phyloP scores from a whole-genome alignment of 1,284 basidiomycete species.

The Chondrostereum purpureum region DNA sequence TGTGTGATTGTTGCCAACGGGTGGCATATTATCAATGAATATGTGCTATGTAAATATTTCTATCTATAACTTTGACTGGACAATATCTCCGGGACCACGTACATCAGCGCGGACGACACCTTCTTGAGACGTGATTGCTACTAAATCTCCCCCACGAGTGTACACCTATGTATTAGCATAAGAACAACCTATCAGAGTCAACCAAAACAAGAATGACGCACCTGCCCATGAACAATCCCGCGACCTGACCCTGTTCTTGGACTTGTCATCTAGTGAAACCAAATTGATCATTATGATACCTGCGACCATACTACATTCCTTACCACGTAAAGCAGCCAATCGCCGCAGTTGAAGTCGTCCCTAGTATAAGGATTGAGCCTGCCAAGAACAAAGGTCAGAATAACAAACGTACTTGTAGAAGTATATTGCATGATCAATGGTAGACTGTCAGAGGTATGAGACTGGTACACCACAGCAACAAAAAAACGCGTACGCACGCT shows the following conservation, averaged over 20 bases:
- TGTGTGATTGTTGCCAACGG: too few relatives aligned
- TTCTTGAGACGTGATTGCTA: constrained; percentile 81
- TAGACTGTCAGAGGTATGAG: constrained; percentile 43
- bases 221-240: constrained; percentile 68
- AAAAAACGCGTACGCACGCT: constrained; percentile 38
- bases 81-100: constrained; percentile 28
- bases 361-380: constrained; percentile 28
- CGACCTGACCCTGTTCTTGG: constrained; percentile 68
- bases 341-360: constrained; percentile 68
- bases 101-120: constrained; percentile 66
- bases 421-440: constrained; percentile 80
- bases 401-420: constrained; percentile 61
- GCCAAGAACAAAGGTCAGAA: background rate
- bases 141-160: constrained; percentile 59
- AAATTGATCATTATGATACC: constrained; percentile 3
- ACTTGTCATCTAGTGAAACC: constrained; percentile 47
- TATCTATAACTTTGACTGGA: background rate
- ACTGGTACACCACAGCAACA: constrained; percentile 1
- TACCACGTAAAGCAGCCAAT: constrained; percentile 79
- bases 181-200: constrained; percentile 6
- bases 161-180: constrained; percentile 51
- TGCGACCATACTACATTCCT: constrained; percentile 18
- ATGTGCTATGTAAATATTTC: too few relatives aligned
- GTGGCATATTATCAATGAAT: too few relatives aligned
- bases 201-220: constrained; percentile 26